Conservation (phyloP, 805 yeast species). For the Kregervanrija fluxuum region DNA sequence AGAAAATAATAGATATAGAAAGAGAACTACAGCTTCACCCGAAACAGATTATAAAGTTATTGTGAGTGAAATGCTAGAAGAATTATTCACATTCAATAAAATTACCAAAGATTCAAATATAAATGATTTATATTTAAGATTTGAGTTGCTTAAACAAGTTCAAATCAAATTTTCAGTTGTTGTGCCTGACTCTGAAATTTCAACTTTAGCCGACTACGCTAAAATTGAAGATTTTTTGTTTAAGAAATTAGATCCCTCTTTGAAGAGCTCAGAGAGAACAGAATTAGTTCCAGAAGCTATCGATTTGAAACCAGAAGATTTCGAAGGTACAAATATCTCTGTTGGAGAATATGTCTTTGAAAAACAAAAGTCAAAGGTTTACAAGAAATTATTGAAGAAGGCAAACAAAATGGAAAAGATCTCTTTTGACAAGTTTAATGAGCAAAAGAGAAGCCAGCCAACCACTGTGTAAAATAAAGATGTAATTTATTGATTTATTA, state of each 20-base stretch:
- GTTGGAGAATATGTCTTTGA: conserved; percentile 45
- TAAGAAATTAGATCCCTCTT: conserved; percentile 29
- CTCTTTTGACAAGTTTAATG: conserved; percentile 13
- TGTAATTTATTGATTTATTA: no score
- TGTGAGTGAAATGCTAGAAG: conserved; percentile 12
- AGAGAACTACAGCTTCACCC: conserved; percentile 1
- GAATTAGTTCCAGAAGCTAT: conserved; percentile 67
- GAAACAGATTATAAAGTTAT: conserved; percentile 7
- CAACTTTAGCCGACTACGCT: conserved; percentile 33
- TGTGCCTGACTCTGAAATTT: conserved; percentile 44
- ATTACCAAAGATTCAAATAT: conserved; percentile 1
- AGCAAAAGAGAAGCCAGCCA: conserved; percentile 2
- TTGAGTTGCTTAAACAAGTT: conserved; percentile 40
- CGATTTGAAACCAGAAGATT: conserved; percentile 48
- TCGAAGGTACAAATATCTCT: conserved; percentile 49
- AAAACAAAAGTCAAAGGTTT: conserved; percentile 36
- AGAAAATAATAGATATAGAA: conserved; percentile 12
- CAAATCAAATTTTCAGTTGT: conserved; percentile 43
- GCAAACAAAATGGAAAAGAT: conserved; percentile 23
- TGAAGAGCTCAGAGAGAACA: conserved; percentile 41
- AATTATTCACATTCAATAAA: conserved; percentile 6
- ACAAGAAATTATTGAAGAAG: conserved; percentile 36
- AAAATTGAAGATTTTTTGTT: conserved; percentile 33
- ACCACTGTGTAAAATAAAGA: background rate
- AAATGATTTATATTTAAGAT: conserved; percentile 41